Base-by-base conservation (phyloP, 805 yeast genomes). In the Pichia gijzeniarum region DNA sequence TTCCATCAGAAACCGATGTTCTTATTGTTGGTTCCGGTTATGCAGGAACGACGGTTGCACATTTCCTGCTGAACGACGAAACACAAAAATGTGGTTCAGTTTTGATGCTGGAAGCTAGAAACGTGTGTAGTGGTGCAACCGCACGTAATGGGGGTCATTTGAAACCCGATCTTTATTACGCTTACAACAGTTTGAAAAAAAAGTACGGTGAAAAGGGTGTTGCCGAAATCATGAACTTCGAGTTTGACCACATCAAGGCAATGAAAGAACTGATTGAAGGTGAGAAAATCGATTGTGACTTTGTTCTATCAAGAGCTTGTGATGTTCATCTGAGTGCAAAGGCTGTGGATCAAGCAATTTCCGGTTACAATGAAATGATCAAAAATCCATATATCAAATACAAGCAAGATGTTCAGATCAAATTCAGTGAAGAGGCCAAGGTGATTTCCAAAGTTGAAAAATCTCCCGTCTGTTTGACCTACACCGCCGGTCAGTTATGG, bases 121-220 rank as follows among this genome's bases (percentile, higher is more conserved):
- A 69, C 43, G 62, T 64, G 6, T 65, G 67, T 41, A 59, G 65
- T 10, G 64, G 61, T 18, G 77, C 77, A 6, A 69, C 75, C 1
- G 77, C 73, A 7, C 57, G 77, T 45, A 73, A 73, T 47, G 77
- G 77, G 18, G 77, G 77, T 2, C 77, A 73, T 50, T 51, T 73
- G 45, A 69, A 70, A 38, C 75, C 76, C 9, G 57, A 54, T 36
- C 39, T 47, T 14, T 57, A 60, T 47, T 38, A 42, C 38, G 45
- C 47, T 2, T 54, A 59, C 37, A 41, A 46, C 3, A 20, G 22
- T 2, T 53, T 49, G 30, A 51, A 43, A n/a, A 35, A 22, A 1
- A 47, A 49, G 41, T 55, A 58, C 40, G 60, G 67, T 43, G 48
- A 43, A 30, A 38, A 57, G 38, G 56, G 62, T 19, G 72, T 65